Conservation (phyloP, 106 monocot species). For the Ottelia alismoides region DNA sequence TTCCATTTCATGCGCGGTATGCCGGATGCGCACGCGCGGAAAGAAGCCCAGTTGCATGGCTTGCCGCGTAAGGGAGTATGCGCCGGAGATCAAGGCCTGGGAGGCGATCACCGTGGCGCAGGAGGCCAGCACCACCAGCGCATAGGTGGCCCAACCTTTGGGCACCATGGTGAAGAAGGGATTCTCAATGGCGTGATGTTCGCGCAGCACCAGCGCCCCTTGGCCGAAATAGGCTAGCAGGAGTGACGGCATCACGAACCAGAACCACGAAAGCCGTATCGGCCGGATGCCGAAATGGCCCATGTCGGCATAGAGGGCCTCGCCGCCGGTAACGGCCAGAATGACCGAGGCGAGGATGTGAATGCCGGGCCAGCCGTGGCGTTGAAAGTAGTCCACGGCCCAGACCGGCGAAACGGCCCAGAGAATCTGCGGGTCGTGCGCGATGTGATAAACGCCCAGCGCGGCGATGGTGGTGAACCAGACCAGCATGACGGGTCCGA, state of each 20-base stretch:
- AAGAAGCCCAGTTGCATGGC: constrained; percentile 55
- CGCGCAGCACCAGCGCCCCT: constrained; percentile 46
- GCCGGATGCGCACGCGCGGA: constrained; percentile 47
- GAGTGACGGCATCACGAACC: constrained; percentile 43
- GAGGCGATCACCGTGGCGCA: constrained; percentile 53
- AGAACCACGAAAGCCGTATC: constrained; percentile 45
- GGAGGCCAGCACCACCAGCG: constrained; percentile 31
- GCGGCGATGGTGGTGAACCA: constrained; percentile 43
- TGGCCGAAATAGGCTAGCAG: constrained; percentile 41
- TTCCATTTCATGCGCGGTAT: constrained; percentile 37
- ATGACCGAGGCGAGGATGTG: background rate
- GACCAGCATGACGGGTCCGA: constrained; percentile 40
- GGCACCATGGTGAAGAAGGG: constrained; percentile 30
- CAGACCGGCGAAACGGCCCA: constrained; percentile 53
- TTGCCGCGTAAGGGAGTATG: constrained; percentile 49
- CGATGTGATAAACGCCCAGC: constrained; percentile 38
- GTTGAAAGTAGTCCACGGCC: constrained; percentile 40
- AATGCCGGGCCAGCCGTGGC: background rate
- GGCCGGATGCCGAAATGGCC: no score
- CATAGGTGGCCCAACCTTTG: constrained; percentile 48
- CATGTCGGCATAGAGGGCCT: no score
- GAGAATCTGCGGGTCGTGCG: constrained; percentile 30
- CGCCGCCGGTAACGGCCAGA: no score
- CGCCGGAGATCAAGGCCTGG: constrained; percentile 55
- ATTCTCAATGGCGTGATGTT: constrained; percentile 24